Evolutionary conservation across 768 basidiomycete species (phyloP).

Genomic region (Gymnopilus dilepis): DNA sequence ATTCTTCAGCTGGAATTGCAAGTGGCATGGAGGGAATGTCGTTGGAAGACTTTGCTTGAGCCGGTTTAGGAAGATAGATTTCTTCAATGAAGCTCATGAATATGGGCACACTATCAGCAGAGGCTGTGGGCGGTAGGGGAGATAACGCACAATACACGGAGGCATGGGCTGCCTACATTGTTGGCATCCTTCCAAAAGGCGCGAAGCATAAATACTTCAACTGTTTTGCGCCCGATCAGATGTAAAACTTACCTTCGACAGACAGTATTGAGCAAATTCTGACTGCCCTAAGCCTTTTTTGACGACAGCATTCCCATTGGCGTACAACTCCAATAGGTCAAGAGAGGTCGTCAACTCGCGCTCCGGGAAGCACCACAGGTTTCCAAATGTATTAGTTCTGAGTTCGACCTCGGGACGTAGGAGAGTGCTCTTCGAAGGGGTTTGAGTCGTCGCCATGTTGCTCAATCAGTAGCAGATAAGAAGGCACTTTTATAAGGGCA

Average conservation of each 20-base stretch:
- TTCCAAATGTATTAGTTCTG: conserved; percentile 5
- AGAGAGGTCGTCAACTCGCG: conserved; percentile 1
- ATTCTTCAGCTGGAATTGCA: not conserved
- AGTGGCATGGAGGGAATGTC: too few relatives aligned
- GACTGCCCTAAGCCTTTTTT: not conserved
- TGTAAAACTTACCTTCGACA: not conserved
- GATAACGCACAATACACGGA: conserved; percentile 8
- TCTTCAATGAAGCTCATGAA: conserved; percentile 1
- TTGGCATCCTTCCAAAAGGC: too few relatives aligned
- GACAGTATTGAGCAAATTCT: conserved; percentile 13
- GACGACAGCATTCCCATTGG: not conserved
- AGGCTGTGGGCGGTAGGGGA: too few relatives aligned
- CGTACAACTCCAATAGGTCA: conserved; percentile 9
- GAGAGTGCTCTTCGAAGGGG: too few relatives aligned
- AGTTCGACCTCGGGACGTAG: conserved; percentile 18
- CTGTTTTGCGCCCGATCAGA: not conserved
- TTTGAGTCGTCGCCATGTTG: not conserved
- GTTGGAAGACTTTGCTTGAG: not conserved
- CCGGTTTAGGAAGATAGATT: not conserved
- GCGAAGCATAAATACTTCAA: too few relatives aligned
- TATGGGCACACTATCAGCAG: too few relatives aligned
- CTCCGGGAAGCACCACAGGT: not conserved
- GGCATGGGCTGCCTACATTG: not conserved
- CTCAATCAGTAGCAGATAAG: not conserved
- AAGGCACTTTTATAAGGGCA: not conserved